Percentiles rank a stretch among this genome's conserved stretches.
Conservation (phyloP, 2,329 filamentous ascomycete species). For the Beauveria sp. region DNA sequence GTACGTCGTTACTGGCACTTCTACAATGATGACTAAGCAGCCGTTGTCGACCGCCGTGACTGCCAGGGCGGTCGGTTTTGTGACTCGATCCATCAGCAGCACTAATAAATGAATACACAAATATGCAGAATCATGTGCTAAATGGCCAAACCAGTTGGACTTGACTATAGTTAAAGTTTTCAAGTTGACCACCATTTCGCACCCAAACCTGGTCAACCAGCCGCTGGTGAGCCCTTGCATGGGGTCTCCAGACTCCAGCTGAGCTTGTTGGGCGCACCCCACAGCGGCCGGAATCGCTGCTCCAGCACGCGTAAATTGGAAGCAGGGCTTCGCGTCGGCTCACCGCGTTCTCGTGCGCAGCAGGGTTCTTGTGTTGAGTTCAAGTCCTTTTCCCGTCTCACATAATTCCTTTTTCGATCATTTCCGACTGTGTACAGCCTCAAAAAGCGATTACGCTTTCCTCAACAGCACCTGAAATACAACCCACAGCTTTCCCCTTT, state of each 20-base stretch:
- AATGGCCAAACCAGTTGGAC: background rate
- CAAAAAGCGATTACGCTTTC: background rate
- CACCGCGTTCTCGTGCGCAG: background rate
- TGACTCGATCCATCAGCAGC: no score
- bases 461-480: background rate
- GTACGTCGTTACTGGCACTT: background rate
- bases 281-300: background rate
- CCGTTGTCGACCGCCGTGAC: background rate
- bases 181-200: background rate
- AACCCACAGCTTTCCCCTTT: background rate
- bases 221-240: background rate
- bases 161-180: background rate
- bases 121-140: no score
- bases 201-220: background rate
- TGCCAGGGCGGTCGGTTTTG: background rate
- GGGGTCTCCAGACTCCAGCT: background rate
- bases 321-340: conserved; percentile 3
- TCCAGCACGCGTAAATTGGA: conserved; percentile 7
- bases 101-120: no score
- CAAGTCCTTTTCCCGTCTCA: background rate
- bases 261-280: background rate
- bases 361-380: background rate
- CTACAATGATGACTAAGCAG: conserved; percentile 7
- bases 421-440: background rate
- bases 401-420: background rate